Evolutionary conservation across 208 protist genomes (phyloP).

Genomic region (Trypanosoma scelopori): DNA sequence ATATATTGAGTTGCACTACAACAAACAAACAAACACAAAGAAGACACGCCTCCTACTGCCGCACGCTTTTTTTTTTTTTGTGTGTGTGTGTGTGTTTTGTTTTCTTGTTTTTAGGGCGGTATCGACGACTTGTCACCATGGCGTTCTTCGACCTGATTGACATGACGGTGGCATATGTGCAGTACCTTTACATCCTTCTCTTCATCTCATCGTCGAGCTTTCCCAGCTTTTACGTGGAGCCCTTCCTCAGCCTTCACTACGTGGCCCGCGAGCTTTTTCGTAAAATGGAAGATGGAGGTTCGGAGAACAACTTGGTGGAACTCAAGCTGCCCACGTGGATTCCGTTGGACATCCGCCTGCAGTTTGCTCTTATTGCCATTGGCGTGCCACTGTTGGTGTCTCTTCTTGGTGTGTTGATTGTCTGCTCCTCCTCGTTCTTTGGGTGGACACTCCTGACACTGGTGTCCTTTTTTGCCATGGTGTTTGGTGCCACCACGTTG

Average conservation of each 20-base stretch:
- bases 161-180: constrained; percentile 68
- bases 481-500: constrained; percentile 55
- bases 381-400: constrained; percentile 45
- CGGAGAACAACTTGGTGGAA: constrained; percentile 40
- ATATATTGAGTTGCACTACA: constrained; percentile 8
- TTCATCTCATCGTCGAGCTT: constrained; percentile 42
- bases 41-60: no score
- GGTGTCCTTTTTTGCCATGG: constrained; percentile 42
- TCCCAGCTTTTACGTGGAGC: constrained; percentile 43
- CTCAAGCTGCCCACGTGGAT: constrained; percentile 55
- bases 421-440: constrained; percentile 45
- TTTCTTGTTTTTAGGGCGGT: no score
- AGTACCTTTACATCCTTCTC: constrained; percentile 68
- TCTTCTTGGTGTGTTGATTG: constrained; percentile 46
- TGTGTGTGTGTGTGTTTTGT: no score
- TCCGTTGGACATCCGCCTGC: constrained; percentile 57
- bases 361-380: constrained; percentile 48
- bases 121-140: neutral
- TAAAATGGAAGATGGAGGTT: constrained; percentile 24
- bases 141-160: constrained; percentile 67
- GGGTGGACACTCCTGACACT: constrained; percentile 43
- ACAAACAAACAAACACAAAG: constrained; percentile 1
- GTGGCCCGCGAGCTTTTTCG: constrained; percentile 32
- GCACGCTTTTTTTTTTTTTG: no score
- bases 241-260: constrained; percentile 35